phyloP scores from a whole-genome alignment of 208 protist genomes.

The Acanthamoeba divionensis region DNA sequence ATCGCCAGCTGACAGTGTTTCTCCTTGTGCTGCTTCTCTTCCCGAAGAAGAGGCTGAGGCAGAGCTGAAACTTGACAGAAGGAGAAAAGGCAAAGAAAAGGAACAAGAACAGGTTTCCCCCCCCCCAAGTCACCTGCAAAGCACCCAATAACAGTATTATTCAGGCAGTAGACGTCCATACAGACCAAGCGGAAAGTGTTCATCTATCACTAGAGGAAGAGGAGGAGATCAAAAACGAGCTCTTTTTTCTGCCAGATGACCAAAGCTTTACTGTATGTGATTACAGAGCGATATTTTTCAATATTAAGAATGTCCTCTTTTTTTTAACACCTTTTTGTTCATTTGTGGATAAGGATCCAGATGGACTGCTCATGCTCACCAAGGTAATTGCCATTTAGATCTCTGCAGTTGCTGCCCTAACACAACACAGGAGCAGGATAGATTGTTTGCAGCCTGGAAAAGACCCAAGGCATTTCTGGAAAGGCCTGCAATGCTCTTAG shows the following conservation, averaged over 20 bases:
- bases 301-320: background rate
- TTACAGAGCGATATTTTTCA: background rate
- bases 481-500: constrained; percentile 1
- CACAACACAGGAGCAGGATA: background rate
- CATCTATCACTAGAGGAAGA: too few species aligned
- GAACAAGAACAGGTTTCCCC: too few species aligned
- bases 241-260: constrained; percentile 36
- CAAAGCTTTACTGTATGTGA: background rate
- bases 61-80: too few species aligned
- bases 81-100: too few species aligned
- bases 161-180: too few species aligned
- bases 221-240: background rate
- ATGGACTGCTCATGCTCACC: background rate
- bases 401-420: background rate
- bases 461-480: background rate
- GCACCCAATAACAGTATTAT: too few species aligned
- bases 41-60: too few species aligned
- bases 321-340: background rate
- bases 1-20: too few species aligned
- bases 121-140: too few species aligned
- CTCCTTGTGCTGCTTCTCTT: too few species aligned
- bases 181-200: too few species aligned
- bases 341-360: background rate
- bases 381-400: background rate
- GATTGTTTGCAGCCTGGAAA: background rate